Conservation (phyloP, 2,329 filamentous ascomycete genomes). For the Pseudogymnoascus sp. region DNA sequence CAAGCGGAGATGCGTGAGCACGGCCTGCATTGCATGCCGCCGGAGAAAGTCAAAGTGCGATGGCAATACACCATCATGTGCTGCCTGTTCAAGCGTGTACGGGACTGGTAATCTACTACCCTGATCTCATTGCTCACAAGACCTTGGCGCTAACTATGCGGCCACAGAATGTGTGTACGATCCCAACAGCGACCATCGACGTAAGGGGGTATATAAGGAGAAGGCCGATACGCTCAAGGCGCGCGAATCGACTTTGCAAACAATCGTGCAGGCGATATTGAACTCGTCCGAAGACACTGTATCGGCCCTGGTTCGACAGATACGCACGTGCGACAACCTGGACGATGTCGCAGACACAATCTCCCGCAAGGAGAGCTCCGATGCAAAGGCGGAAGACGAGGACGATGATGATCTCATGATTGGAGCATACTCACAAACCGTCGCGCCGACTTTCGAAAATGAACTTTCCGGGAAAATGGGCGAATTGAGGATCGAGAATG, state of each 20-base stretch:
- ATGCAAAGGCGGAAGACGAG: conserved; percentile 37
- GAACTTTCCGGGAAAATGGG: conserved; percentile 91
- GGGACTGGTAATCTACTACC: conserved; percentile 43
- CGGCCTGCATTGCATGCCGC: conserved; percentile 75
- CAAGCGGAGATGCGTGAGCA: conserved; percentile 74
- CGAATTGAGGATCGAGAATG: conserved; percentile 78
- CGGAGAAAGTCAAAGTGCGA: conserved; percentile 84
- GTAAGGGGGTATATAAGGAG: conserved; percentile 95
- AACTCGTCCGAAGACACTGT: conserved; percentile 88
- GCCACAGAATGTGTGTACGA: conserved; percentile 75
- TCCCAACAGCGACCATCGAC: conserved; percentile 88
- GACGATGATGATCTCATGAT: conserved; percentile 35
- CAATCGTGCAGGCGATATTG: conserved; percentile 85
- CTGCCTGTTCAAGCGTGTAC: conserved; percentile 93
- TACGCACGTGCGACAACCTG: conserved; percentile 70
- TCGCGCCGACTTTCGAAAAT: conserved; percentile 49
- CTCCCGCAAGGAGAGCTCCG: conserved; percentile 21
- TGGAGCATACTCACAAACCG: conserved; percentile 35
- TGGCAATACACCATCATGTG: conserved; percentile 82
- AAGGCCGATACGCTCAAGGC: conserved; percentile 85
- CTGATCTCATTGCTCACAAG: conserved; percentile 11
- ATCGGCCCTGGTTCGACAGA: conserved; percentile 70
- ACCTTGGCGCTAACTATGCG: conserved; percentile 1
- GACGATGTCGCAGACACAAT: conserved; percentile 50
- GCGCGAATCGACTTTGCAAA: conserved; percentile 78